Evolutionary conservation across 2,329 filamentous ascomycete genomes (phyloP).

Genomic region (Ascochyta lentis): DNA sequence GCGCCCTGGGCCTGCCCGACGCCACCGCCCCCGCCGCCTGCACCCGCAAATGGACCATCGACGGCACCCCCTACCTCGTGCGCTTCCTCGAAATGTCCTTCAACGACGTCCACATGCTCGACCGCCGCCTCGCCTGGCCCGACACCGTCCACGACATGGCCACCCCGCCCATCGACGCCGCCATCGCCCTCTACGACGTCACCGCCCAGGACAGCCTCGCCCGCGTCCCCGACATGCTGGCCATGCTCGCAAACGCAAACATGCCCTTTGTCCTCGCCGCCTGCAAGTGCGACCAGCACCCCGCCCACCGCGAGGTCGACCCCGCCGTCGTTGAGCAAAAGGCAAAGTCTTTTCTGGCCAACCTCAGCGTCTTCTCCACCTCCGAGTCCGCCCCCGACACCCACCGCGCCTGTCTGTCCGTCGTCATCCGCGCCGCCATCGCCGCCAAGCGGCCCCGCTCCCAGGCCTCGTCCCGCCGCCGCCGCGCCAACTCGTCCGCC

Average conservation of each 20-base stretch:
- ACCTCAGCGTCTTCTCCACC: slow-evolving; percentile 73
- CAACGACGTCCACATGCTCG: slow-evolving; percentile 59
- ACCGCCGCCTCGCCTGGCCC: slow-evolving; percentile 64
- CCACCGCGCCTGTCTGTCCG: slow-evolving; percentile 76
- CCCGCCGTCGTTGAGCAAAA: slow-evolving; percentile 69
- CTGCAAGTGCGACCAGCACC: slow-evolving; percentile 85
- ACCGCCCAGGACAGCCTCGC: slow-evolving; percentile 77
- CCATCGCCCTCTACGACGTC: slow-evolving; percentile 86
- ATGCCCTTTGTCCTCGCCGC: slow-evolving; percentile 83
- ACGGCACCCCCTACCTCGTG: slow-evolving; percentile 62
- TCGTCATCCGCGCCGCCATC: slow-evolving; percentile 76
- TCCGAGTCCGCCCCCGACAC: slow-evolving; percentile 73
- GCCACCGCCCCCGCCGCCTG: slow-evolving; percentile 52
- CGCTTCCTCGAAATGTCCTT: slow-evolving; percentile 64
- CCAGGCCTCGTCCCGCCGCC: slow-evolving; percentile 48
- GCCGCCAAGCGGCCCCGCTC: slow-evolving; percentile 63
- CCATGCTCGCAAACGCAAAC: slow-evolving; percentile 73
- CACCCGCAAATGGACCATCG: slow-evolving; percentile 63
- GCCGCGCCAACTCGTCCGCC: slow-evolving; percentile 55
- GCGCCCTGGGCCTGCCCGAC: slow-evolving; percentile 61
- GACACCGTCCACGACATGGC: slow-evolving; percentile 66
- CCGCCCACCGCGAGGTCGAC: slow-evolving; percentile 73
- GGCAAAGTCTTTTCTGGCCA: slow-evolving; percentile 68
- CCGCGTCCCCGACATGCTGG: slow-evolving; percentile 75
- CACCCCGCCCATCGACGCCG: slow-evolving; percentile 80